A percentile compares a stretch with the other conserved stretches of the same genome.
These are phyloP conservation scores for Lepidium aucheri DNA, from an alignment of 345 rosid genomes.

Conservation along the genomic window DNA sequence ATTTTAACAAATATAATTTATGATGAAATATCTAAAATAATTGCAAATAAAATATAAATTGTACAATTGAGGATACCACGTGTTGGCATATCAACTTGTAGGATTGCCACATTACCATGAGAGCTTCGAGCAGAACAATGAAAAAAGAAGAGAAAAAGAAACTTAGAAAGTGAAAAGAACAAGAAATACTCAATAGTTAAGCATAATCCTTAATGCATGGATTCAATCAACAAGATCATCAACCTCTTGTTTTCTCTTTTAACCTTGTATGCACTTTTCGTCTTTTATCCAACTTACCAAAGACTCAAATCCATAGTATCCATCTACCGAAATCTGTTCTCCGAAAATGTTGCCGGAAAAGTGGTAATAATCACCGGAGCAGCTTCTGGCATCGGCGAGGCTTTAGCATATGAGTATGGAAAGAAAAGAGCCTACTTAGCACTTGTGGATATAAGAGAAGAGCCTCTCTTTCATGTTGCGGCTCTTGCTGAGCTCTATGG, in stretches of 20 bases:
- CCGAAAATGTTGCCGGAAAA: conserved; percentile 52
- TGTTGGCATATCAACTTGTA: neutral
- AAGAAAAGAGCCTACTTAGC: conserved; percentile 53
- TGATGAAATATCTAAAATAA: no score
- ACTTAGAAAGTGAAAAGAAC: neutral
- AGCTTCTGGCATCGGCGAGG: conserved; percentile 65
- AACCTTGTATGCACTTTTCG: conserved; percentile 22
- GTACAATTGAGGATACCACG: neutral
- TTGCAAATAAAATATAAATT: no score
- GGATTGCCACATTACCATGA: neutral
- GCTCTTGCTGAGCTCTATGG: conserved; percentile 32
- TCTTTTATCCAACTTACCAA: conserved; percentile 38
- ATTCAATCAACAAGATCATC: conserved; percentile 29
- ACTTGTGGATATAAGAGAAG: conserved; percentile 41
- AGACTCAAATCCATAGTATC: conserved; percentile 26
- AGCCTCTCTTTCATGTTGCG: conserved; percentile 38
- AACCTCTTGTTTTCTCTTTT: conserved; percentile 21
- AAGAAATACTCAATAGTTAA: neutral
- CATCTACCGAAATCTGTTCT: conserved; percentile 18
- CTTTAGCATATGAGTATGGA: conserved; percentile 54
- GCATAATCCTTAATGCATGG: conserved; percentile 14
- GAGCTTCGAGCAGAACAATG: neutral
- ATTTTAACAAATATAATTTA: no score
- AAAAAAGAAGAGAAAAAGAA: neutral
- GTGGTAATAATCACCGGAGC: conserved; percentile 59